Conservation (phyloP, 352 stramenopile genomes). For the Lagenidium sp. region DNA sequence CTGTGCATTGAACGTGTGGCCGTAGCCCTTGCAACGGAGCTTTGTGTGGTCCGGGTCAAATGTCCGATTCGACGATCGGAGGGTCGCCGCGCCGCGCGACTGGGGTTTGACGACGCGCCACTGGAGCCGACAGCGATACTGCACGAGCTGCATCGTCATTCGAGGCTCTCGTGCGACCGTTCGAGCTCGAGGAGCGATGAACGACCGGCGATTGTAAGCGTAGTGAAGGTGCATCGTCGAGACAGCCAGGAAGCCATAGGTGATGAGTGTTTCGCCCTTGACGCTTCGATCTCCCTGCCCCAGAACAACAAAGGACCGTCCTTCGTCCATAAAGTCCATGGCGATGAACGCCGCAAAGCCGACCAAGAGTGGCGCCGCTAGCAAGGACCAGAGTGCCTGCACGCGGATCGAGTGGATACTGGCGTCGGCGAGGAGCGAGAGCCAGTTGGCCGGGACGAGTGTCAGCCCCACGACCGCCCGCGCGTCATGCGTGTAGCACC, state of each 20-base stretch:
- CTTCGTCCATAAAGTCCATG: neutral
- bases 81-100: neutral
- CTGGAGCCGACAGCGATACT: neutral
- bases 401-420: neutral
- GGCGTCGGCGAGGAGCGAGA: constrained; percentile 3
- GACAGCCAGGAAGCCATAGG: neutral
- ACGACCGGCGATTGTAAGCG: constrained; percentile 2
- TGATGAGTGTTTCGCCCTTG: neutral
- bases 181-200: neutral
- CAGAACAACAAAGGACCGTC: constrained; percentile 1
- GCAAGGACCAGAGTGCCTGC: neutral
- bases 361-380: neutral
- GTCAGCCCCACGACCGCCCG: neutral
- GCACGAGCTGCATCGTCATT: neutral
- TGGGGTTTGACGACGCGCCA: neutral
- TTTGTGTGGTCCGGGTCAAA: constrained; percentile 1
- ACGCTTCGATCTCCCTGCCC: neutral
- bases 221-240: neutral
- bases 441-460: neutral
- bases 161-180: neutral
- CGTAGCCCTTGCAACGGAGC: constrained; percentile 1
- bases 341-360: neutral
- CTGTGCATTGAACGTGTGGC: neutral
- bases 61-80: neutral
- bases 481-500: neutral